phyloP scores from a whole-genome alignment of 495 filamentous ascomycete species.

The Pseudotulostoma volvatum region DNA sequence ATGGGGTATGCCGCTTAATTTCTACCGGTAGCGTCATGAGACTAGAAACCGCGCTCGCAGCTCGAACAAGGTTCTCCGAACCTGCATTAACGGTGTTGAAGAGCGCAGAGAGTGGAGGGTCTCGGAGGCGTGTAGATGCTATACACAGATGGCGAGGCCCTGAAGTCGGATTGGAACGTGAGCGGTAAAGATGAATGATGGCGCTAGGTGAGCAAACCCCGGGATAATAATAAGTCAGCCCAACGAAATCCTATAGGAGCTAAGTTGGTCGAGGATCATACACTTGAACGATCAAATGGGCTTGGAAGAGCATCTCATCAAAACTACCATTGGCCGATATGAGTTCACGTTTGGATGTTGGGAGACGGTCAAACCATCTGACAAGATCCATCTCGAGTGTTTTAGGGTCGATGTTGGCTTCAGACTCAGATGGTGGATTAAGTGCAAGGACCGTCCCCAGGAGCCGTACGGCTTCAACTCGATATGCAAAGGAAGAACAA shows the following conservation, averaged over 20 bases:
- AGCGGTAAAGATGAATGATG: conserved; percentile 60
- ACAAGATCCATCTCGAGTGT: conserved; percentile 47
- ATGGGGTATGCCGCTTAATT: conserved; percentile 51
- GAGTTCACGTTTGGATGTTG: conserved; percentile 38
- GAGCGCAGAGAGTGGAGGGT: conserved; percentile 12
- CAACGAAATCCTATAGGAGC: too few species aligned
- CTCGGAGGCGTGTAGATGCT: conserved; percentile 9
- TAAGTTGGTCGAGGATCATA: too few species aligned
- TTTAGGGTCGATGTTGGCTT: conserved; percentile 9
- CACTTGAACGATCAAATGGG: conserved; percentile 53
- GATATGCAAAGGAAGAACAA: conserved; percentile 15
- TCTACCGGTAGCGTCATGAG: conserved; percentile 57
- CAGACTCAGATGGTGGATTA: conserved; percentile 5
- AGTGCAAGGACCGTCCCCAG: conserved; percentile 50
- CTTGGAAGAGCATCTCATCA: conserved; percentile 72
- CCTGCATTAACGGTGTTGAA: conserved; percentile 32
- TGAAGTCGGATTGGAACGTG: conserved; percentile 31
- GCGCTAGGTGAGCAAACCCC: conserved; percentile 23
- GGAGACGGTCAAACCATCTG: conserved; percentile 54
- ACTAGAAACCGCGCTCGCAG: conserved; percentile 51
- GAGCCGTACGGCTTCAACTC: conserved; percentile 38
- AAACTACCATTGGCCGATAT: conserved; percentile 21
- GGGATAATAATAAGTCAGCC: too few species aligned
- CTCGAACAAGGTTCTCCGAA: conserved; percentile 51
- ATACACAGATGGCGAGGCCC: conserved; percentile 1